phyloP scores from a whole-genome alignment of 441 rosid species.

The Populus tomentosa region DNA sequence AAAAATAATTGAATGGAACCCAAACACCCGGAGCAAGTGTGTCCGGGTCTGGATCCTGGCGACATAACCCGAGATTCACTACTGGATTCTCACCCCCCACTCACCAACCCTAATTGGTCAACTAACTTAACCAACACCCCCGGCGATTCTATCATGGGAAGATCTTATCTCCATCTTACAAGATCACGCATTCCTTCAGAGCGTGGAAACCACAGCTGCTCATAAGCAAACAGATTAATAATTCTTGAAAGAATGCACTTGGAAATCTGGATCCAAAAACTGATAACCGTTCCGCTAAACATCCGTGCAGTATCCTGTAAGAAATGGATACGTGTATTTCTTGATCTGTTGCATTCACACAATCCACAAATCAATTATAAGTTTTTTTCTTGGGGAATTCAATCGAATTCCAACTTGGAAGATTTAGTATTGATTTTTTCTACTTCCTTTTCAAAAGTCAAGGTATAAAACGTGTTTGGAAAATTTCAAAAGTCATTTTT shows the following conservation, averaged over 20 bases:
- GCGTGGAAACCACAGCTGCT: neutral
- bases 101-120: slow-evolving; percentile 16
- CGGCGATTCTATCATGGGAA: neutral
- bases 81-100: neutral
- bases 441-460: neutral
- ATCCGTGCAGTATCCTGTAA: neutral
- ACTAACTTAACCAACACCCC: slow-evolving; percentile 25
- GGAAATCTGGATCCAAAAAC: neutral
- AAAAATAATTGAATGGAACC: neutral
- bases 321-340: neutral
- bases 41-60: slow-evolving; percentile 13
- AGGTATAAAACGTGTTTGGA: too few relatives aligned
- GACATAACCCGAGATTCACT: slow-evolving; percentile 28
- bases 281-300: too few relatives aligned
- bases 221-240: neutral
- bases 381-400: neutral
- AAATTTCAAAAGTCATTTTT: neutral
- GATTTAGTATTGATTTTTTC: neutral
- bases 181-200: neutral
- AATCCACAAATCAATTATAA: neutral
- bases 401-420: neutral
- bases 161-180: neutral
- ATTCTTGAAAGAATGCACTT: neutral
- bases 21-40: slow-evolving; percentile 5
- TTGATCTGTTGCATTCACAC: neutral